Base-by-base conservation (phyloP, 345 rosid genomes). In the Melastoma malabathricum region DNA sequence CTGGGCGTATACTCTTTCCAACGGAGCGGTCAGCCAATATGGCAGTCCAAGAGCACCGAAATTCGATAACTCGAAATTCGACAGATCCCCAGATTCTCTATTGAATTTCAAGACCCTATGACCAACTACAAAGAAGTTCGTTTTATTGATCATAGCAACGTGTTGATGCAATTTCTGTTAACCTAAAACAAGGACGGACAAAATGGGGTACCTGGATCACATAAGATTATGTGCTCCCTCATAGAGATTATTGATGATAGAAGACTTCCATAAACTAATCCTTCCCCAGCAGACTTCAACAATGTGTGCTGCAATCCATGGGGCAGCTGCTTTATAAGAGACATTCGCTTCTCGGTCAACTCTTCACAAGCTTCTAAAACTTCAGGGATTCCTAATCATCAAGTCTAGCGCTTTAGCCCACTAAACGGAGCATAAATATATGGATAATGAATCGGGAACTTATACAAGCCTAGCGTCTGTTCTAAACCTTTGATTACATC, bases 31-130 rank as follows among this genome's bases (percentile, higher is more conserved):
- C 52, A 75, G 47, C 98, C 98, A 84, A 61, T 84, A 92, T 25
- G 98, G 95, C 50, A 92, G 71, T 61, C 97, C 96, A 63, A 92
- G 88, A 54, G 72, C 59, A 60, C 81, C 81, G 55, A 79, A 75
- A 62, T 87, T 87, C 38, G 93, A 80, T 58, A 87, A 75, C 61
- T 68, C 69, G 57, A 82, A 58, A 58, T 64, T 74, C 60, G 90
- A 84, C 68, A 61, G 49, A 48, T 70, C 71, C 63, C 88, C 75
- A 52, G 95, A 73, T 52, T 79, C 79, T 67, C 67, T 66, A 61
- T 65, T 51, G 44, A 82, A 61, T 72, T 69, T 84, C 73, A 81
- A 56, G 60, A 92, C 71, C 57, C 75, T 79, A 72, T 84, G 93
- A 56, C 86, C 78, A 77, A 71, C 98, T 92, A 67, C 39, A 15